phyloP scores from a whole-genome alignment of 371 early-diverging fungal species.

The Conidiobolus coronatus region DNA sequence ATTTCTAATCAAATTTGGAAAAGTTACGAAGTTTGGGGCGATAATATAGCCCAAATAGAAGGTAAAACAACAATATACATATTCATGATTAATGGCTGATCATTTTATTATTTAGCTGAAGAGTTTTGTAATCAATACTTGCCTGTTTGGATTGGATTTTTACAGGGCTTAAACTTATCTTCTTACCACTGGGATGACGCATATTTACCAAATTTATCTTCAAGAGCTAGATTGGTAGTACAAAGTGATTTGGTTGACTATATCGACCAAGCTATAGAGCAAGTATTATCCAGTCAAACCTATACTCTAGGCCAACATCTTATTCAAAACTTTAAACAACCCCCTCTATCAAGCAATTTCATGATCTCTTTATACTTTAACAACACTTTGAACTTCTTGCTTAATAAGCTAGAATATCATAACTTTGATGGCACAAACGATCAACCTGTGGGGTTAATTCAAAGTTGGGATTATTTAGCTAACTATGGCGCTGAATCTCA shows the following conservation, averaged over 20 bases:
- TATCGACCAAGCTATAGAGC: not conserved
- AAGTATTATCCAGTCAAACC: not conserved
- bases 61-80: not conserved
- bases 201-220: not conserved
- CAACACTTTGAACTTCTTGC: not conserved
- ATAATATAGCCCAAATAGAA: not conserved
- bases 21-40: slow-evolving; percentile 1
- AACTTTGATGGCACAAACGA: not conserved
- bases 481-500: not conserved
- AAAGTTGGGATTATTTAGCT: not conserved
- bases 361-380: not conserved
- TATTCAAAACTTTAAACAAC: not conserved
- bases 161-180: not conserved
- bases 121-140: not conserved
- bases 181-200: not conserved
- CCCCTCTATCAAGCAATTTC: not conserved
- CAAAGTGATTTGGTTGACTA: not conserved
- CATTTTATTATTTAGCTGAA: not conserved
- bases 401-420: not conserved
- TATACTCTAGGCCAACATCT: not conserved
- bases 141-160: slow-evolving; percentile 2
- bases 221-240: not conserved
- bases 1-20: slow-evolving; percentile 1
- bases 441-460: not conserved
- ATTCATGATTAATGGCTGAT: not conserved